phyloP scores from a whole-genome alignment of 805 yeast genomes.

The Jamesozyma rosinii region DNA sequence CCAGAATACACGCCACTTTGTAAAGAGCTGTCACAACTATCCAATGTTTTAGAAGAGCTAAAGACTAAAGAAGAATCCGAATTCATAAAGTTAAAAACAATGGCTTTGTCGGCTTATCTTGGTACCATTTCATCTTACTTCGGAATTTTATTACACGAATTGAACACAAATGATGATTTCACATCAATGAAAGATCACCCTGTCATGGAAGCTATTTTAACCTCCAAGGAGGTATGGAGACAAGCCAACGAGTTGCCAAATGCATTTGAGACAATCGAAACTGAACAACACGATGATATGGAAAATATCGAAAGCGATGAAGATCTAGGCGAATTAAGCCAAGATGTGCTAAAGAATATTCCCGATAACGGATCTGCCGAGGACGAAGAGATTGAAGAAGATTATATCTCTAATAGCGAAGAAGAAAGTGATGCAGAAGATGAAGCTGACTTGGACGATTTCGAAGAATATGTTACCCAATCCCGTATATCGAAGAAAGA shows the following conservation, averaged over 20 bases:
- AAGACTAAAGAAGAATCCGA: constrained; percentile 26
- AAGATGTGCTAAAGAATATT: constrained; percentile 17
- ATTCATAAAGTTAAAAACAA: constrained; percentile 41
- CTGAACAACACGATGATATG: constrained; percentile 16
- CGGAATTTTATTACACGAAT: constrained; percentile 55
- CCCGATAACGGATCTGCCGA: constrained; percentile 20
- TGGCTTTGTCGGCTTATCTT: constrained; percentile 70
- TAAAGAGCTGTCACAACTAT: constrained; percentile 44
- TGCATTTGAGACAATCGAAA: constrained; percentile 13
- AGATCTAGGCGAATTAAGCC: constrained; percentile 13
- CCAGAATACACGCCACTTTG: constrained; percentile 81
- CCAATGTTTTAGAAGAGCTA: constrained; percentile 36
- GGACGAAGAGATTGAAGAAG: constrained; percentile 14
- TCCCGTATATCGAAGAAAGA: constrained; percentile 43
- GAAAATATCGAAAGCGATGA: constrained; percentile 9
- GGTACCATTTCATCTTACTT: constrained; percentile 74
- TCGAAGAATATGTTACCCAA: constrained; percentile 44
- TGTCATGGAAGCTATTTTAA: constrained; percentile 77
- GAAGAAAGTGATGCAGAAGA: constrained; percentile 17
- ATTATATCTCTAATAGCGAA: constrained; percentile 16
- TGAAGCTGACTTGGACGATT: constrained; percentile 31
- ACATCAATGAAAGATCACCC: constrained; percentile 73
- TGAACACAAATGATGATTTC: constrained; percentile 46
- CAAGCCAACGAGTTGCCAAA: constrained; percentile 55
- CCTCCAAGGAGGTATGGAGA: constrained; percentile 82